Base-by-base conservation (phyloP, 2,329 filamentous ascomycete species). In the Ascosphaera acerosa region DNA sequence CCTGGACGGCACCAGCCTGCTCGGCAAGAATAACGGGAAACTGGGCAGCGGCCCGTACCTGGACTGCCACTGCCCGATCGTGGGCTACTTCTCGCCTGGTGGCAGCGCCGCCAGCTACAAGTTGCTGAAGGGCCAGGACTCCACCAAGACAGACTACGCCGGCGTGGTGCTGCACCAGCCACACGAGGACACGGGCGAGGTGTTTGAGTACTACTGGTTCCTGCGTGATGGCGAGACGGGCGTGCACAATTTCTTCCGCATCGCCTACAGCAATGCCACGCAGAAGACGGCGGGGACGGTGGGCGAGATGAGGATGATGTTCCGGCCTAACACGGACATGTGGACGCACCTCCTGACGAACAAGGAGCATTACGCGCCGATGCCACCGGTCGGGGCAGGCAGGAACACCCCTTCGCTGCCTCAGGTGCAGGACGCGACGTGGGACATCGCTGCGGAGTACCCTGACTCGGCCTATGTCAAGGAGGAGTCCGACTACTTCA, bases 181-280 rank as follows among this genome's bases (percentile, higher is more conserved):
- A 0, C 70, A 68, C 40, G 52, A 57, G 0, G 50, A 55, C 0
- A 70, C 66, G 0, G 64, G 65, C 2, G 65, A 71, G 41, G 41
- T 61, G 4, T 50, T 73, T 10, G 59, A 71, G 40, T 66, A 71
- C 41, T 72, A 70, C 44, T 72, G 64, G 63, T 72, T 72, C 39
- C 47, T 72, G 2, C 53, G 62, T 7, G 65, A 69, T 28, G 61
- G 61, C 1, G 67, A 73, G 43, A 70, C 67, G 0, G 67, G 67
- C 0, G 44, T 71, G 20, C 67, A 72, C 40, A 61, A 58, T 0
- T 72, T 71, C 45, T 63, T 57, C 34, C 58, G 66, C n/a, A 45
- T 69, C 6, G 54, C 58, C 1, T 73, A 73, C 38, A 51, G 64
- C 43, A 70, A 70, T 42, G 54, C 59, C 34, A 60, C 58, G 0